Evolutionary conservation across 768 basidiomycete species (phyloP).

Genomic region (Hortiboletus flavorubellus): DNA sequence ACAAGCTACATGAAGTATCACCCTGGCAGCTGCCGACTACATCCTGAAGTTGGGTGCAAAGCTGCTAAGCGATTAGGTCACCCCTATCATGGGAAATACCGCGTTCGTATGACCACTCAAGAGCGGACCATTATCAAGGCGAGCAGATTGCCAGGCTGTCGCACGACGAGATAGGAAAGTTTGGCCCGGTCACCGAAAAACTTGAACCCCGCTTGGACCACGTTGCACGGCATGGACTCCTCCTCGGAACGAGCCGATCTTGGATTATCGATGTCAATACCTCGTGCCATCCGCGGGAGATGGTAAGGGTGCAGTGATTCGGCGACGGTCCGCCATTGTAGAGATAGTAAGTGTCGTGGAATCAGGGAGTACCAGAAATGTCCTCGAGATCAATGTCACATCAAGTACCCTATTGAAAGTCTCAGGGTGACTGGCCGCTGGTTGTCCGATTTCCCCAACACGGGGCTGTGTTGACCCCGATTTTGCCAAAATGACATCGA

Average conservation of each 20-base stretch:
- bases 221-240: conserved; percentile 4
- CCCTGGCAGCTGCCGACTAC: not conserved
- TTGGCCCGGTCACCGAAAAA: not conserved
- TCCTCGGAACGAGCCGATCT: not conserved
- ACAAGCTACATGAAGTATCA: not conserved
- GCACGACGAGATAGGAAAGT: conserved; percentile 12
- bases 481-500: not conserved
- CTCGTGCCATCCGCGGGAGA: conserved; percentile 3
- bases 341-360: not conserved
- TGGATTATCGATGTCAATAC: conserved; percentile 2
- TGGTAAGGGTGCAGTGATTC: conserved; percentile 2
- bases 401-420: not conserved
- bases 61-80: conserved; percentile 2
- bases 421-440: not conserved
- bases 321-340: conserved; percentile 6
- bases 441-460: not conserved
- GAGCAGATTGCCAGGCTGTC: conserved; percentile 6
- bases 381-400: not conserved
- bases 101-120: not conserved
- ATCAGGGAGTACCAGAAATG: not conserved
- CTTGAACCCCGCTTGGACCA: conserved; percentile 8
- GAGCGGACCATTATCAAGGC: not conserved
- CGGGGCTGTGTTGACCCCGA: not conserved
- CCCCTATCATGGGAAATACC: conserved; percentile 3
- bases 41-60: not conserved